Conservation (phyloP, 345 rosid species). For the Raphanus raphanistrum region DNA sequence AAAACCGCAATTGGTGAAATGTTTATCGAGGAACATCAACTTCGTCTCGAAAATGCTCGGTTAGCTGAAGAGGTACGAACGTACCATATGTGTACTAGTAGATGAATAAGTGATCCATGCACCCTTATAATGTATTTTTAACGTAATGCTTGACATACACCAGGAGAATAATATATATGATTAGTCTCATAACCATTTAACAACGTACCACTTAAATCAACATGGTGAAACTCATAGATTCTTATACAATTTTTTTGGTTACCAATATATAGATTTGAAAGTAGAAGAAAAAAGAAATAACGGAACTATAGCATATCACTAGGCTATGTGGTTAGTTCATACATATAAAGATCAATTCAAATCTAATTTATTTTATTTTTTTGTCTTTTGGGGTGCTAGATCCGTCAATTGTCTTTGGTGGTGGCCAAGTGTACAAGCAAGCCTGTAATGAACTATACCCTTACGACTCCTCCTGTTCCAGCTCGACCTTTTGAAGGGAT, state of each 20-base stretch:
- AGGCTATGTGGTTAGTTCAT: neutral
- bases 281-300: too few species aligned
- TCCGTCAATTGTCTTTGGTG: slow-evolving; percentile 56
- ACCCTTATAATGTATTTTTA: neutral
- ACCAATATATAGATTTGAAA: neutral
- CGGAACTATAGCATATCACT: neutral
- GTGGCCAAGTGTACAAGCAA: slow-evolving; percentile 56
- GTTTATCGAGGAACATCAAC: slow-evolving; percentile 81
- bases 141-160: neutral
- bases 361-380: neutral
- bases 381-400: slow-evolving; percentile 38
- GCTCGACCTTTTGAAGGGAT: slow-evolving; percentile 49
- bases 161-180: neutral
- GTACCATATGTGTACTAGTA: neutral
- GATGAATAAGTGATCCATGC: neutral
- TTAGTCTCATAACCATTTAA: slow-evolving; percentile 11
- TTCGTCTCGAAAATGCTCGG: slow-evolving; percentile 71
- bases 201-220: neutral
- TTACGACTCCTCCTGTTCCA: slow-evolving; percentile 37
- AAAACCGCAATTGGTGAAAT: slow-evolving; percentile 78
- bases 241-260: neutral
- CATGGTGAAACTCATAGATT: neutral
- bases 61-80: slow-evolving; percentile 70
- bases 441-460: slow-evolving; percentile 52
- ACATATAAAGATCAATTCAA: neutral